Evolutionary conservation across 108 stramenopile species (phyloP).

Genomic region (Pseudonitzschia multiseries): DNA sequence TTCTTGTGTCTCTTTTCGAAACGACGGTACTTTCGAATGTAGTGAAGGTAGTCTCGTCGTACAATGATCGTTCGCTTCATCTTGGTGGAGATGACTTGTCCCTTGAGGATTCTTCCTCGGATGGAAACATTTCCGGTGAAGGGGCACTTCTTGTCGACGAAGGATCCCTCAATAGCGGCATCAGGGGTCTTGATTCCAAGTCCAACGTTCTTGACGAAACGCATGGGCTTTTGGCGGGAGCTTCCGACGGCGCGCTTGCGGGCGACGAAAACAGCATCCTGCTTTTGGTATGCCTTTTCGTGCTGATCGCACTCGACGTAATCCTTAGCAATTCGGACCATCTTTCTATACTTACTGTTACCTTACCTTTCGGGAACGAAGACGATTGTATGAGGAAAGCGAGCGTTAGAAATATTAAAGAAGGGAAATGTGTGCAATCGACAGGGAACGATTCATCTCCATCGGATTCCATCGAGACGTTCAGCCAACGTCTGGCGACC

Average conservation of each 20-base stretch:
- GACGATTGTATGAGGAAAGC: not conserved
- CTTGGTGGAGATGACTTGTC: constrained; percentile 98
- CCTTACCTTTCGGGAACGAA: not conserved
- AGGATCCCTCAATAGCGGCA: constrained; percentile 92
- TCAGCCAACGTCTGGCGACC: not conserved
- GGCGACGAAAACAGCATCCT: constrained; percentile 98
- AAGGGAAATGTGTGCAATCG: not conserved
- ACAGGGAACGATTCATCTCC: too few relatives aligned
- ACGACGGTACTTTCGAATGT: constrained; percentile 98
- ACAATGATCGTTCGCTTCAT: constrained; percentile 99
- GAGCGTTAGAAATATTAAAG: not conserved
- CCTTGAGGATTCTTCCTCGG: constrained; percentile 98
- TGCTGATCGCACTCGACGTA: constrained; percentile 92
- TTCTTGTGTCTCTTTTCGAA: constrained; percentile 99
- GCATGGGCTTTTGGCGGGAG: constrained; percentile 88
- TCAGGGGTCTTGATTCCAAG: constrained; percentile 99
- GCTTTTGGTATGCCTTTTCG: constrained; percentile 99
- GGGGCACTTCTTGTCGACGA: constrained; percentile 99
- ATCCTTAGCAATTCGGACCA: constrained; percentile 71
- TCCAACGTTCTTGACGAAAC: constrained; percentile 94
- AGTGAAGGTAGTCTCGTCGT: constrained; percentile 99
- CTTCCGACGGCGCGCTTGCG: constrained; percentile 86
- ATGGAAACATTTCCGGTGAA: constrained; percentile 99
- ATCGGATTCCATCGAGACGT: too few relatives aligned
- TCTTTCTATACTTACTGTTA: constrained; percentile 8